Conservation (phyloP, 805 yeast species). For the Ogataea saltuana region DNA sequence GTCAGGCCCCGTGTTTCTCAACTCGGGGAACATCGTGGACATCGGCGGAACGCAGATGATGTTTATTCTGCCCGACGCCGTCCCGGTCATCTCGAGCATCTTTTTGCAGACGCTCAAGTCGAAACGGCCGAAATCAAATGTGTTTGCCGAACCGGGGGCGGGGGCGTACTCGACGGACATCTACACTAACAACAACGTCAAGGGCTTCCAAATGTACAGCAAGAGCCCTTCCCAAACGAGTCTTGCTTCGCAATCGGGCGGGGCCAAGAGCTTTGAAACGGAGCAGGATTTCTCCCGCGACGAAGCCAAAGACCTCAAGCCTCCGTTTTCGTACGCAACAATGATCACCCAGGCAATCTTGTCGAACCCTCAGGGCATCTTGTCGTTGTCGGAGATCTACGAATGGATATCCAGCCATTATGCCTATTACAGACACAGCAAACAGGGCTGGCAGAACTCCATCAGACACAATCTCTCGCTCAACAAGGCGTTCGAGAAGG, state of each 20-base stretch:
- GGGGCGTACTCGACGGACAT: conserved; percentile 18
- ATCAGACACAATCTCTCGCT: conserved; percentile 92
- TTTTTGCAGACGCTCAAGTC: conserved; percentile 41
- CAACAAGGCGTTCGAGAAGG: conserved; percentile 97
- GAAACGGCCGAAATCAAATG: conserved; percentile 26
- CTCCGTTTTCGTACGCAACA: conserved; percentile 96
- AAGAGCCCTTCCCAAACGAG: conserved; percentile 30
- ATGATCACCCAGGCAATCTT: conserved; percentile 97
- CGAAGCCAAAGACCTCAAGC: conserved; percentile 90
- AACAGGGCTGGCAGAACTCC: conserved; percentile 98
- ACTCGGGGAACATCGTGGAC: conserved; percentile 89
- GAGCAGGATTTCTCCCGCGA: conserved; percentile 76
- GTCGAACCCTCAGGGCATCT: conserved; percentile 81
- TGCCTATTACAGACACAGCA: conserved; percentile 87
- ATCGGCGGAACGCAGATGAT: conserved; percentile 99
- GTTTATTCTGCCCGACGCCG: conserved; percentile 92
- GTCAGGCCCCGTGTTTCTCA: conserved; percentile 51
- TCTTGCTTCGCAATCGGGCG: conserved; percentile 13
- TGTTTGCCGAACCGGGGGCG: conserved; percentile 14
- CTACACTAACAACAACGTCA: conserved; percentile 32
- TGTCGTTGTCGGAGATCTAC: conserved; percentile 89
- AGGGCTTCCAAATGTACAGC: conserved; percentile 57
- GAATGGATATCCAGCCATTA: conserved; percentile 86
- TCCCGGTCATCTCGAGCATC: conserved; percentile 61
- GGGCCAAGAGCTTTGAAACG: conserved; percentile 17